Conservation (phyloP, 441 rosid genomes). For the Biscutella laevigata region DNA sequence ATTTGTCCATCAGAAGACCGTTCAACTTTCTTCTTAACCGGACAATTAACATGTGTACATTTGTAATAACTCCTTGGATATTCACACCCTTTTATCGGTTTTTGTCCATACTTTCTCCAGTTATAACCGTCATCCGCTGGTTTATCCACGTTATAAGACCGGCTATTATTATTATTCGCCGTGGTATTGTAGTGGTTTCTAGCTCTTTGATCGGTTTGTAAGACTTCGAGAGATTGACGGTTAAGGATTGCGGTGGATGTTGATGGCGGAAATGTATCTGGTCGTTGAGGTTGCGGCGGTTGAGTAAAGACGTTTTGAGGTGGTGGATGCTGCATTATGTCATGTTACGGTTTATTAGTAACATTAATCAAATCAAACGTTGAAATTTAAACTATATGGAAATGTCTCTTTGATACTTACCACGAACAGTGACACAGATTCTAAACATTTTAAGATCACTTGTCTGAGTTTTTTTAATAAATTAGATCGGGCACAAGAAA, state of each 20-base stretch:
- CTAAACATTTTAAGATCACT: no score
- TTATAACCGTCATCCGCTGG: conserved; percentile 79
- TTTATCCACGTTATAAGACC: conserved; percentile 35
- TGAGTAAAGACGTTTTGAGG: conserved; percentile 18
- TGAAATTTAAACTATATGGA: no score
- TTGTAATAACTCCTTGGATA: conserved; percentile 75
- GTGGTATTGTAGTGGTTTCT: conserved; percentile 36
- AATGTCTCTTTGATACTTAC: no score
- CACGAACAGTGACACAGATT: no score
- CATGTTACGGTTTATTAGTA: no score
- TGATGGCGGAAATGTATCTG: conserved; percentile 30
- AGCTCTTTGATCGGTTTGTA: conserved; percentile 40
- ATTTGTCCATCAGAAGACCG: conserved; percentile 59
- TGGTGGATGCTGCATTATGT: conserved; percentile 10
- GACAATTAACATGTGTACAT: conserved; percentile 55
- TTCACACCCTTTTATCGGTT: conserved; percentile 66
- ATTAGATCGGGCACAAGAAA: no score
- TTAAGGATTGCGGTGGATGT: conserved; percentile 34
- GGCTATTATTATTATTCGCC: conserved; percentile 10
- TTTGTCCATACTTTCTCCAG: conserved; percentile 78
- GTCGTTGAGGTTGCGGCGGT: conserved; percentile 34
- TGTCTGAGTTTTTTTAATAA: no score
- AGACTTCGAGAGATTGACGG: conserved; percentile 32
- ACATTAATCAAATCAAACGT: no score
- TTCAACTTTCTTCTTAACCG: conserved; percentile 63